These are phyloP conservation scores for Mariannaea sp. DNA, from an alignment of 2,329 filamentous ascomycete species.

Conservation along the genomic window DNA sequence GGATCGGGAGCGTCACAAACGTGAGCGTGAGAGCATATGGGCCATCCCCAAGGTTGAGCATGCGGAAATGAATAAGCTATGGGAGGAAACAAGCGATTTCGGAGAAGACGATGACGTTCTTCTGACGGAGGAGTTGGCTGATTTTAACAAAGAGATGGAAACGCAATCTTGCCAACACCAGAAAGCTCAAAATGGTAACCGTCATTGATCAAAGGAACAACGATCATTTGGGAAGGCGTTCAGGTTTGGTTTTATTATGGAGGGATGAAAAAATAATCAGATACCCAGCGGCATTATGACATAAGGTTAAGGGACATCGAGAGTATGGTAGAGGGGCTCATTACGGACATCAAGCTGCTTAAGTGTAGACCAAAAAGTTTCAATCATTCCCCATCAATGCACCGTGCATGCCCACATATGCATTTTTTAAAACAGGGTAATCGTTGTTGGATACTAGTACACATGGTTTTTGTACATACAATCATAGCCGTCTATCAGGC, in stretches of 20 bases:
- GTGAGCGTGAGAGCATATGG: conserved; percentile 91
- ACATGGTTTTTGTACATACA: conserved; percentile 48
- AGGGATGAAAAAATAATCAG: conserved; percentile 30
- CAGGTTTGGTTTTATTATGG: conserved; percentile 17
- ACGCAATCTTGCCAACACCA: conserved; percentile 48
- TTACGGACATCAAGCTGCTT: conserved; percentile 5
- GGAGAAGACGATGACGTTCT: conserved; percentile 84
- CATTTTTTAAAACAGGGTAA: conserved; percentile 25
- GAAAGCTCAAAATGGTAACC: conserved; percentile 40
- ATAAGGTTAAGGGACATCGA: conserved; percentile 16
- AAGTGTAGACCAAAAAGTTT: not conserved
- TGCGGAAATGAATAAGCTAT: conserved; percentile 77
- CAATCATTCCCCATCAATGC: conserved; percentile 3
- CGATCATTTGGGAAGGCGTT: conserved; percentile 38
- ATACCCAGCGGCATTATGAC: conserved; percentile 38
- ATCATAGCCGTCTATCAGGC: conserved; percentile 42
- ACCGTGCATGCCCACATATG: conserved; percentile 3
- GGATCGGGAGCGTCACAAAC: conserved; percentile 92
- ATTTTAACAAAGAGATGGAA: conserved; percentile 51
- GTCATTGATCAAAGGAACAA: conserved; percentile 27
- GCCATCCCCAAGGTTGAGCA: conserved; percentile 69
- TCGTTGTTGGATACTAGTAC: conserved; percentile 45
- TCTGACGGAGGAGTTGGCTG: conserved; percentile 71
- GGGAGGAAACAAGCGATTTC: conserved; percentile 85
- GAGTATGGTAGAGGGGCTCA: conserved; percentile 5